Percentiles rank a stretch among this genome's conserved stretches.
phyloP scores from a whole-genome alignment of 192 early-diverging fungal genomes.

The Coemansia sp. region DNA sequence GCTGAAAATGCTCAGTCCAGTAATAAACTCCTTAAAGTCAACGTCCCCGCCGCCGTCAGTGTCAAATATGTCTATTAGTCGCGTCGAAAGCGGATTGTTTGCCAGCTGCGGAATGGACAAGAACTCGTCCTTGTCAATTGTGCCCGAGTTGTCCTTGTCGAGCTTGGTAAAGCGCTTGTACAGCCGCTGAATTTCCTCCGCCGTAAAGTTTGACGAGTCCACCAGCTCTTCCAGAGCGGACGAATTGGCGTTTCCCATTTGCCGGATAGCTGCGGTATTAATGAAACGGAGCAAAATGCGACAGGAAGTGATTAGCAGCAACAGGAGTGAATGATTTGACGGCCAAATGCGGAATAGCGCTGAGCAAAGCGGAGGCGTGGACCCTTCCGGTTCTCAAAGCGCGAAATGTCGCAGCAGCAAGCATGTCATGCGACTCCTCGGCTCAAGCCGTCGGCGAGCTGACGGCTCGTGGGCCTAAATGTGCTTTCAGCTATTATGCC shows the following conservation, averaged over 20 bases:
- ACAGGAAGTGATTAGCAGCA: too few species aligned
- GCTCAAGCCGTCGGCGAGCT: too few species aligned
- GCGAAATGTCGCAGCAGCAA: too few species aligned
- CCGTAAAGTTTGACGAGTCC: constrained; percentile 62
- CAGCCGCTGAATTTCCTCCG: constrained; percentile 92
- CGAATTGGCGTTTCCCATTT: constrained; percentile 50
- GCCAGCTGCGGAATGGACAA: constrained; percentile 94
- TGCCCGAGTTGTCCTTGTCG: constrained; percentile 94
- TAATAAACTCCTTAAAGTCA: constrained; percentile 98
- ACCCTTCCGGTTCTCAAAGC: too few species aligned
- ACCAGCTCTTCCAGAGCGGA: constrained; percentile 38
- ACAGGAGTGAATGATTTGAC: too few species aligned
- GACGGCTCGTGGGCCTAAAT: too few species aligned
- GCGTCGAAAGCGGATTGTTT: constrained; percentile 92
- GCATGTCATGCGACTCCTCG: too few species aligned
- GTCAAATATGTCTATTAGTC: constrained; percentile 96
- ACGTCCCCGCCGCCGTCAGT: constrained; percentile 97
- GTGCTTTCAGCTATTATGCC: too few species aligned
- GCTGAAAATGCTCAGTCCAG: constrained; percentile 89
- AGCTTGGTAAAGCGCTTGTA: constrained; percentile 99
- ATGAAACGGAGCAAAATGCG: neutral
- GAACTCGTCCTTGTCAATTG: constrained; percentile 97
- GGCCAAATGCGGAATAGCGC: too few species aligned
- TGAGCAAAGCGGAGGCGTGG: too few species aligned
- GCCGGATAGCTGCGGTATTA: neutral